Percentiles rank a stretch among this genome's conserved stretches.
Conservation (phyloP, 148 eudicot species). For the Cornus suecica region DNA sequence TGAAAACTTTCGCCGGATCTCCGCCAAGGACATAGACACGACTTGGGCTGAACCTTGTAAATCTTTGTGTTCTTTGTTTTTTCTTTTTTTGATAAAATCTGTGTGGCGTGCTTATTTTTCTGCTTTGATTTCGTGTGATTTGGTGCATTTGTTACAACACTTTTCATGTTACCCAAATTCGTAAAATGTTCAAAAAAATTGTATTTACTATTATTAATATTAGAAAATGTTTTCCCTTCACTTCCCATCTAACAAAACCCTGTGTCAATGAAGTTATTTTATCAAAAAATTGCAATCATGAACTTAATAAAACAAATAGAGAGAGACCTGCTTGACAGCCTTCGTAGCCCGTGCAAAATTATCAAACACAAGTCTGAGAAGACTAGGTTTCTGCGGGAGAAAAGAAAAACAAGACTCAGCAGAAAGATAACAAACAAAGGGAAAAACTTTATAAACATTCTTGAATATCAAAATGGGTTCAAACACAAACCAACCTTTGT, state of each 20-base stretch:
- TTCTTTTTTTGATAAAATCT: too few relatives aligned
- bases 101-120: too few relatives aligned
- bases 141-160: too few relatives aligned
- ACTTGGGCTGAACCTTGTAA: too few relatives aligned
- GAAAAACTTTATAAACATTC: slow-evolving; percentile 1
- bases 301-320: not conserved
- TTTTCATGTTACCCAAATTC: too few relatives aligned
- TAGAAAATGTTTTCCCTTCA: too few relatives aligned
- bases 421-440: not conserved
- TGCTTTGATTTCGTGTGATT: too few relatives aligned
- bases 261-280: slow-evolving; percentile 1
- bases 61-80: too few relatives aligned
- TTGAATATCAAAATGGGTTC: slow-evolving; percentile 4
- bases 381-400: slow-evolving; percentile 71
- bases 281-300: not conserved
- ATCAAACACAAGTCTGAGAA: slow-evolving; percentile 79
- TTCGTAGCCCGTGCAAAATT: slow-evolving; percentile 64
- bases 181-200: too few relatives aligned
- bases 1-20: too few relatives aligned
- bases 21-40: too few relatives aligned
- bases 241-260: not conserved
- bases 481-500: slow-evolving; percentile 53
- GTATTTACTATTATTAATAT: too few relatives aligned
- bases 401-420: slow-evolving; percentile 4
- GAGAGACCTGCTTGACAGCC: slow-evolving; percentile 82